Base-by-base conservation (phyloP, 306 rosid species). In the Vicia villosa region DNA sequence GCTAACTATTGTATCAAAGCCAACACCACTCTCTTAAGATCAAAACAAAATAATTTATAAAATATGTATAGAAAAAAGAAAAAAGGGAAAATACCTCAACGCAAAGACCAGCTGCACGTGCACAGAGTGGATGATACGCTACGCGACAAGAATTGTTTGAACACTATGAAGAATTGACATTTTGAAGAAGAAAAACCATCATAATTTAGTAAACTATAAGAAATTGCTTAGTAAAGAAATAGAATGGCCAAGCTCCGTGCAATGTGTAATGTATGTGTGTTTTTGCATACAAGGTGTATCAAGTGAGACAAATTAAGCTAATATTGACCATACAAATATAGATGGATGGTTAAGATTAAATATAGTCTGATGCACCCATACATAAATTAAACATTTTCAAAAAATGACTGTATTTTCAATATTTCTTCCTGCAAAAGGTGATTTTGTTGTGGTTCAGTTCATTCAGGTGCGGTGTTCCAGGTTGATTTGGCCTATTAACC, bases 81-180 rank as follows among this genome's bases (percentile, higher is more conserved):
- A 68, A 49, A 49, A 2, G 40, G 70, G 58, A 73, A 69, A 49
- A 77, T 85, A 91, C 99, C 97, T 94, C 99, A 75, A 91, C 99
- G 70, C 99, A 94, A 37, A 94, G 97, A 75, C 97, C 99, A 71
- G 99, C 99, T 61, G 99, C 99, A 14, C 99, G 95, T 43, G 99
- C 99, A 83, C 99, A 94, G 55, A 94, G 99, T 58, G 99, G 99
- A 66, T 94, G 99, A 79, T 94, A 94, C 19, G 99, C 97, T 37
- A 79, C 97, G 77, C 91, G 89, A 85, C 99, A 94, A 68, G 92
- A 79, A 83, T 38, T 86, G 80, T 94, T 94, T 80, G 99, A 94
- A 82, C 99, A 94, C 99, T 94, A 82, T 87, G 81, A 65, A 69
- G 12, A 65, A 74, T 66, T 47, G 73, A 66, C 46, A 73, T 68